A percentile compares a stretch with the other conserved stretches of the same genome.
Evolutionary conservation across 441 rosid species (phyloP).

Genomic region (Mallotus repandus): DNA sequence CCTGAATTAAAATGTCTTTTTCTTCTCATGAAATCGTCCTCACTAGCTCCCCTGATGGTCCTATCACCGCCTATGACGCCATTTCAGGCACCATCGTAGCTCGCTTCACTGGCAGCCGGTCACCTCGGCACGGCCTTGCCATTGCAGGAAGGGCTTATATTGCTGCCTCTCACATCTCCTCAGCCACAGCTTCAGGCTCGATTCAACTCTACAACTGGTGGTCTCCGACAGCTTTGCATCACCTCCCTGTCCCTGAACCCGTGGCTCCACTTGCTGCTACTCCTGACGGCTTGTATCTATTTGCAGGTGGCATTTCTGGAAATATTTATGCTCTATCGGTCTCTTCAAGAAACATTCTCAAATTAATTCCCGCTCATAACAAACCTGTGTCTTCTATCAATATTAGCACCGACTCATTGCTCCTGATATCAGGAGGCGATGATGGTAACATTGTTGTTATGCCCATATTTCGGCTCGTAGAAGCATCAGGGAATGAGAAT

Average conservation of each 20-base stretch:
- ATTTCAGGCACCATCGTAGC: slow-evolving; percentile 31
- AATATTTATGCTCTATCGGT: slow-evolving; percentile 28
- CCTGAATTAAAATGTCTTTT: slow-evolving; percentile 15
- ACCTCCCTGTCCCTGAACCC: slow-evolving; percentile 45
- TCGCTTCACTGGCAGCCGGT: slow-evolving; percentile 40
- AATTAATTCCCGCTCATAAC: slow-evolving; percentile 36
- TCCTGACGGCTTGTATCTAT: slow-evolving; percentile 36
- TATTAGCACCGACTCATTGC: slow-evolving; percentile 36
- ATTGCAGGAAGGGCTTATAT: slow-evolving; percentile 33
- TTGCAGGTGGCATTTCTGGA: slow-evolving; percentile 49
- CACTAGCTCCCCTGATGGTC: slow-evolving; percentile 47
- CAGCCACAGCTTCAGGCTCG: slow-evolving; percentile 36
- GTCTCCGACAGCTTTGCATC: slow-evolving; percentile 40
- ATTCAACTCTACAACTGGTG: slow-evolving; percentile 50
- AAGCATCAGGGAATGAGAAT: slow-evolving; percentile 11
- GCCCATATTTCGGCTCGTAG: slow-evolving; percentile 39
- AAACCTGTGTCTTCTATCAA: slow-evolving; percentile 42
- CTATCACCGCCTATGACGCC: slow-evolving; percentile 40
- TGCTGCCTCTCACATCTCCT: slow-evolving; percentile 47
- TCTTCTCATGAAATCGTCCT: slow-evolving; percentile 35
- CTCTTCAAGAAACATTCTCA: slow-evolving; percentile 37
- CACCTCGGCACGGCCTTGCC: slow-evolving; percentile 47
- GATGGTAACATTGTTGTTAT: slow-evolving; percentile 34
- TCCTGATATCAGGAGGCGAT: slow-evolving; percentile 44
- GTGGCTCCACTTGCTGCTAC: slow-evolving; percentile 42